phyloP scores from a whole-genome alignment of 345 rosid species.

The Linum lewisii region DNA sequence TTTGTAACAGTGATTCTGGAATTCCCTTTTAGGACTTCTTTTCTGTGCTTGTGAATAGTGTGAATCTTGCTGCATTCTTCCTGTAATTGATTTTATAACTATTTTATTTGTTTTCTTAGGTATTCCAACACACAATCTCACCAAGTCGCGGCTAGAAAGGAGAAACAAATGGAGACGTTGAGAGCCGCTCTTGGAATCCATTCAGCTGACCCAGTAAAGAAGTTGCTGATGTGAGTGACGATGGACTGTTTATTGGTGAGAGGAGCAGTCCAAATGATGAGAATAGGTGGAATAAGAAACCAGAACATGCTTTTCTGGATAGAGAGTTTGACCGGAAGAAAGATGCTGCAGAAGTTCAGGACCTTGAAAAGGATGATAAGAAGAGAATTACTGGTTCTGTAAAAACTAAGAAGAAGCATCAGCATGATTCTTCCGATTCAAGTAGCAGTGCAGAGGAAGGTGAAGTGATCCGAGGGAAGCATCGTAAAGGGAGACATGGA shows the following conservation, averaged over 20 bases:
- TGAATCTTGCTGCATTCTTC: not conserved
- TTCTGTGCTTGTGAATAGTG: not conserved
- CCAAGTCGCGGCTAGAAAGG: constrained; percentile 89
- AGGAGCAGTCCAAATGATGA: constrained; percentile 30
- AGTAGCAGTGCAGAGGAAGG: constrained; percentile 27
- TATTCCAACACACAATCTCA: constrained; percentile 76
- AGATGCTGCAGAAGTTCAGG: not conserved
- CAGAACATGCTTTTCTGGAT: constrained; percentile 65
- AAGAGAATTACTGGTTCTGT: constrained; percentile 9
- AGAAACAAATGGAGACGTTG: constrained; percentile 84
- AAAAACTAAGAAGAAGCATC: constrained; percentile 13
- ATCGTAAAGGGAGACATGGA: constrained; percentile 22
- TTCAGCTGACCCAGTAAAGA: constrained; percentile 17
- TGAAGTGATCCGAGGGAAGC: constrained; percentile 34
- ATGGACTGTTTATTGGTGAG: constrained; percentile 15
- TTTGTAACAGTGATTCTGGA: not conserved
- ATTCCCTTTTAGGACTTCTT: not conserved
- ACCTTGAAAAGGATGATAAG: constrained; percentile 26
- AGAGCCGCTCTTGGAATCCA: constrained; percentile 76
- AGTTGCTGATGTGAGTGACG: constrained; percentile 29
- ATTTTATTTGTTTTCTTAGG: constrained; percentile 26
- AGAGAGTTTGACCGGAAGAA: constrained; percentile 43
- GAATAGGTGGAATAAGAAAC: constrained; percentile 32
- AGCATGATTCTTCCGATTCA: constrained; percentile 41
- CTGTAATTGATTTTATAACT: not conserved